A percentile compares a stretch with the other conserved stretches of the same genome.
These are phyloP conservation scores for Dictyophora rubrovolvata DNA, from an alignment of 768 basidiomycete genomes.

Conservation along the genomic window DNA sequence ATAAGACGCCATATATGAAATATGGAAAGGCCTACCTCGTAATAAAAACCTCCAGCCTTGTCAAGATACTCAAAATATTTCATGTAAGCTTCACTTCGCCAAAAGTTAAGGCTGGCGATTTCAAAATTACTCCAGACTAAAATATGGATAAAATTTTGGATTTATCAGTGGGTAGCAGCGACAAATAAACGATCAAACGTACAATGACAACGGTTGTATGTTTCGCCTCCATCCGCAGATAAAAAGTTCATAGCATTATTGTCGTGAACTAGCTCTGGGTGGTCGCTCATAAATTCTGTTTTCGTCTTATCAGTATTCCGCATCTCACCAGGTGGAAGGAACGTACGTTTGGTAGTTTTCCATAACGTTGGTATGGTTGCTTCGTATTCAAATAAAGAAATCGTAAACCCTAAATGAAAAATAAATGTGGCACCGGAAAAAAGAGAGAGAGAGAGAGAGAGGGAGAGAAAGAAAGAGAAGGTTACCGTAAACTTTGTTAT, in stretches of 20 bases:
- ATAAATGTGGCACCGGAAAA: neutral
- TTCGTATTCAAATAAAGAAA: constrained; percentile 68
- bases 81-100: constrained; percentile 72
- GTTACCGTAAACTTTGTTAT: constrained; percentile 75
- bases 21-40: constrained; percentile 45
- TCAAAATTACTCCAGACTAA: constrained; percentile 97
- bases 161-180: neutral
- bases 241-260: constrained; percentile 68
- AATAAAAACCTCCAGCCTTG: constrained; percentile 75
- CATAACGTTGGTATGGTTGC: constrained; percentile 77
- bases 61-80: constrained; percentile 82
- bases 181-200: constrained; percentile 9
- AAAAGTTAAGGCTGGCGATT: constrained; percentile 76
- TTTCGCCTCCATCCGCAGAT: constrained; percentile 53
- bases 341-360: constrained; percentile 56
- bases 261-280: constrained; percentile 51
- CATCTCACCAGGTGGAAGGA: neutral
- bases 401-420: constrained; percentile 53
- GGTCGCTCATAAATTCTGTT: constrained; percentile 47
- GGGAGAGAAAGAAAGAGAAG: neutral
- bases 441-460: neutral
- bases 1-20: constrained; percentile 11
- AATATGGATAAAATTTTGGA: neutral
- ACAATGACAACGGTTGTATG: constrained; percentile 50
- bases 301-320: neutral